These are phyloP conservation scores for Dimocarpus longan DNA, from an alignment of 345 rosid species.

Conservation along the genomic window DNA sequence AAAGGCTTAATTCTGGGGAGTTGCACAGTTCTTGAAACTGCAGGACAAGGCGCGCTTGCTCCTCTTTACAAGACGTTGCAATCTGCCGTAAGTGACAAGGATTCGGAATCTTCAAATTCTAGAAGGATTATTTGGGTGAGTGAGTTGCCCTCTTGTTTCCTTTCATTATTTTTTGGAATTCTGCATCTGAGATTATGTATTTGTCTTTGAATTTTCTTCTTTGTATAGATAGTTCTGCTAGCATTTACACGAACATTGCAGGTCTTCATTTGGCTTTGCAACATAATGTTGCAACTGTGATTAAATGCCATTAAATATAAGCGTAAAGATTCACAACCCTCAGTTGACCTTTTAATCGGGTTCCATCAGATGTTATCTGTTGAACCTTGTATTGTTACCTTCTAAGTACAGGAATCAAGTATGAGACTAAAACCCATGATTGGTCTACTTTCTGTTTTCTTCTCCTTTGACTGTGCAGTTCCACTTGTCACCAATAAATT, in stretches of 20 bases:
- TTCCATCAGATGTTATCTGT: neutral
- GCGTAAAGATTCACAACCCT: neutral
- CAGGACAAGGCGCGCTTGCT: slow-evolving; percentile 78
- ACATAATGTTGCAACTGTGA: neutral
- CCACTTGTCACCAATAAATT: no score
- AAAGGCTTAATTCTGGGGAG: slow-evolving; percentile 76
- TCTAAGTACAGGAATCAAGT: no score
- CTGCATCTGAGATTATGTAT: neutral
- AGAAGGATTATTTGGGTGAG: slow-evolving; percentile 89
- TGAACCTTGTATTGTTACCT: neutral
- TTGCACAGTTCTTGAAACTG: slow-evolving; percentile 84
- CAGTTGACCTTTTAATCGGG: neutral
- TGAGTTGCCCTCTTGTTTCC: slow-evolving; percentile 33
- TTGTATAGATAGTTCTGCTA: neutral
- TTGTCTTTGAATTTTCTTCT: neutral
- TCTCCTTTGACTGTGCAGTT: no score
- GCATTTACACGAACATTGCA: neutral
- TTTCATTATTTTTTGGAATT: neutral
- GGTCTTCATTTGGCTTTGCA: neutral
- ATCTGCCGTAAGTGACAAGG: slow-evolving; percentile 49
- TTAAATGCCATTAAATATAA: neutral
- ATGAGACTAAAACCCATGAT: no score
- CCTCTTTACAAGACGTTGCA: slow-evolving; percentile 66
- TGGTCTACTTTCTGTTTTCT: no score
- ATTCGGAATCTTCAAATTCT: slow-evolving; percentile 47